Base-by-base conservation (phyloP, 345 rosid genomes). In the Mallotus nudiflorus region DNA sequence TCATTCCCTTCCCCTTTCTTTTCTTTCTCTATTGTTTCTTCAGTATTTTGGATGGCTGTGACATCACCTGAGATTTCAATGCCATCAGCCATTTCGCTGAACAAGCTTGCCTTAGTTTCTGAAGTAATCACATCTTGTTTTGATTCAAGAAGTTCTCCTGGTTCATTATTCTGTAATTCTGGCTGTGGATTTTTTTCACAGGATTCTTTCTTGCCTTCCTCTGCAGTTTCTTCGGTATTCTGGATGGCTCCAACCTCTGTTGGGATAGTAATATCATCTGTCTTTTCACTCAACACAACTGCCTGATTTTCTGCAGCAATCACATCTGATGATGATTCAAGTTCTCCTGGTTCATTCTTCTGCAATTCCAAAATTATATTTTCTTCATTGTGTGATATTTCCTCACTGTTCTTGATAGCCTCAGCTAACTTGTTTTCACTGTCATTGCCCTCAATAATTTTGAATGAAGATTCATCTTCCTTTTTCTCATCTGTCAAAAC, bases 381-480 rank as follows among this genome's bases (percentile, higher is more conserved):
- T 59, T 66, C 74, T 64, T 69, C 62, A 56, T n/a, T 20, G 20
- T 64, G 28, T n/a, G 48, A 62, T 67, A n/a, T 74, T 44, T 52
- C 56, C 22, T 57, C 27, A 19, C 18, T 39, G 42, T 9, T 35
- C 69, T 72, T 18, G 10, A 46, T 42, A 25, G 20, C 52, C 31
- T 60, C 55, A 14, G 48, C 20, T 14, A 25, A 54, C 11, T 49
- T 39, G 18, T 60, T 29, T 24, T 66, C 48, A 19, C 22, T 13
- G 18, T 39, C 55, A 8, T 29, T 44, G 28, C 11, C 65, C 66
- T 65, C 13, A 12, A 31, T 35, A 16, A 65, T 40, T 33, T 52
- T 53, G 50, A 28, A 13, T 7, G 11, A 2, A 62, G 77, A 31
- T 68, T n/a, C 62, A 68, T 73, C 68, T 18, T 69, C 35, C 29